Conservation (phyloP, 176 grass and related monocot species). For the Pharus latifolius region DNA sequence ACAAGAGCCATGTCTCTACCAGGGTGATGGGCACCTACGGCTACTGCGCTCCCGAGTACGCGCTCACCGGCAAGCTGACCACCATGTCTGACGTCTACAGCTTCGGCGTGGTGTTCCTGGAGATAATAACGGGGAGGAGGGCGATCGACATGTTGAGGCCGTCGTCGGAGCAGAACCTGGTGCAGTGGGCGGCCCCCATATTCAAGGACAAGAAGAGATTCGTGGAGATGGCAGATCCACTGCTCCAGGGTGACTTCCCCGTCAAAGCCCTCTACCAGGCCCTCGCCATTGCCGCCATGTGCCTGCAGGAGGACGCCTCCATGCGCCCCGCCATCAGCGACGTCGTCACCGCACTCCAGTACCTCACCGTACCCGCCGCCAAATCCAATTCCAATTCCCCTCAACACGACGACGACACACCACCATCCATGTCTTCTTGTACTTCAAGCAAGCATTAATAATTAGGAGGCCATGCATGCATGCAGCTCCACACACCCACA, state of each 20-base stretch:
- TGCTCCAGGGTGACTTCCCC: constrained; percentile 8
- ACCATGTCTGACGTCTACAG: constrained; percentile 48
- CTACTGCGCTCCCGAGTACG: constrained; percentile 49
- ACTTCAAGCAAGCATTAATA: no score
- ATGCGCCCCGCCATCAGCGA: constrained; percentile 39
- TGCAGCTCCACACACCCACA: no score
- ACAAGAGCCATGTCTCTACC: constrained; percentile 43
- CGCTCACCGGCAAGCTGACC: constrained; percentile 44
- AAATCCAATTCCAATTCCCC: no score
- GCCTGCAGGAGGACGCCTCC: constrained; percentile 38
- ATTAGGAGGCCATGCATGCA: no score
- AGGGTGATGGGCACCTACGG: constrained; percentile 60
- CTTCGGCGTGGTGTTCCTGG: constrained; percentile 49
- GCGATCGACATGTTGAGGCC: constrained; percentile 19
- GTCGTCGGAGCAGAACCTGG: constrained; percentile 19
- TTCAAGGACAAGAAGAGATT: constrained; percentile 39
- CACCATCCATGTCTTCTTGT: no score
- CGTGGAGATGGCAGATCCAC: constrained; percentile 32
- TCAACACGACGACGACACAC: not conserved
- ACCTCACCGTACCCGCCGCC: constrained; percentile 26
- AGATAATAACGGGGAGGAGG: constrained; percentile 28
- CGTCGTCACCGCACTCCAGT: constrained; percentile 43
- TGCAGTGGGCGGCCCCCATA: constrained; percentile 12
- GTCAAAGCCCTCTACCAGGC: constrained; percentile 45
- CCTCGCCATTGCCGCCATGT: constrained; percentile 46